Conservation (phyloP, 176 grass and related monocot genomes). For the Cenchrus purpureus region DNA sequence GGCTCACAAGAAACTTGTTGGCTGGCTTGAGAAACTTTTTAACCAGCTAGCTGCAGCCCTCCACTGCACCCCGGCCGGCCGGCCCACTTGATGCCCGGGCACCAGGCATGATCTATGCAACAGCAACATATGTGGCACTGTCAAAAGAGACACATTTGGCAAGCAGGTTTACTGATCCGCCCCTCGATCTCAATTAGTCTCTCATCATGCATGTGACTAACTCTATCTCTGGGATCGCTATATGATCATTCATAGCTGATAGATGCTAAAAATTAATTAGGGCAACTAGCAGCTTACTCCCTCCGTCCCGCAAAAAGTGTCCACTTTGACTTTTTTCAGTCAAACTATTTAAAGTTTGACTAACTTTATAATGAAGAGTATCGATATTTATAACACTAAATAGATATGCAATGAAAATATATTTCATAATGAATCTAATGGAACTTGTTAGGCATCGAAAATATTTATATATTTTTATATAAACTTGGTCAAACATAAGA, state of each 20-base stretch:
- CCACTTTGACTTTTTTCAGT: no score
- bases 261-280: no score
- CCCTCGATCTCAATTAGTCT: background rate
- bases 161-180: conserved; percentile 1
- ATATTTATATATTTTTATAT: no score
- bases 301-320: no score
- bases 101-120: background rate
- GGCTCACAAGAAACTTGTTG: conserved; percentile 50
- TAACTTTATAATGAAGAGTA: no score
- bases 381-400: no score
- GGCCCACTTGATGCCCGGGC: conserved; percentile 4
- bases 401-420: no score
- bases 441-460: no score
- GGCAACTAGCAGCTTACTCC: background rate
- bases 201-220: background rate
- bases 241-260: background rate
- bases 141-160: conserved; percentile 29
- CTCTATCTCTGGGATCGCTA: background rate
- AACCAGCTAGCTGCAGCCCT: background rate
- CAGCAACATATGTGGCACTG: conserved; percentile 34
- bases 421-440: no score
- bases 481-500: no score
- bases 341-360: no score
- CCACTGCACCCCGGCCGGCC: background rate
- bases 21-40: background rate